Evolutionary conservation across 2,329 filamentous ascomycete species (phyloP), one percentile per base, ranked within the genome.

Genomic region (Hirsutella thompsonii): DNA sequence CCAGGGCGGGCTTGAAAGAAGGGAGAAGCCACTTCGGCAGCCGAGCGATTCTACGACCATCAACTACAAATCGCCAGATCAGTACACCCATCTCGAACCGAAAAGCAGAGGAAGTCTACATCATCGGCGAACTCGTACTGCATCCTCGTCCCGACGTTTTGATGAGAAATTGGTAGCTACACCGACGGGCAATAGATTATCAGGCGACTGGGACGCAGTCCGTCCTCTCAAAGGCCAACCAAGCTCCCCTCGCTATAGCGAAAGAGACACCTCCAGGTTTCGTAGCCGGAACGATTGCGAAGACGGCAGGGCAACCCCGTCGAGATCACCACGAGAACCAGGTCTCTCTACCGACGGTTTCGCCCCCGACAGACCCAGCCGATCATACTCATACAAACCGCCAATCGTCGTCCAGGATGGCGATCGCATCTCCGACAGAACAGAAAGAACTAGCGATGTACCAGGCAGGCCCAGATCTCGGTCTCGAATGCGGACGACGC

Each of bases 1-100:
- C 21, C 68, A 63, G 38, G 60, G 62, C 28, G 55, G 60, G 1
- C 53, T 60, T 10, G 57, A 57, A 3, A 60, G 66, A 4, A 61
- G 68, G 2, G 67, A 72, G 32, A 62, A 65, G 40, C 50, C 55
- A 0, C 69, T 69, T 39, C 59, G 62, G 44, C 51, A 46, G n/a
- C 50, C 28, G 30, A 37, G 42, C 4, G 36, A 39, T 10, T 38
- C 43, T 11, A 42, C 38, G 38, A 52, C 55, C 0, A 69, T 68
- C 39, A 58, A 62, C 47, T 47, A 45, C 21, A 55, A 47, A 28
- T 52, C 54, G n/a, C 54, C 55, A 16, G 53, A 49, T 20, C 59
- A 56, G 28, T 58, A 52, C 46, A 58, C 47, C 40, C 57, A 52
- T 32, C 49, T 47, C 37, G 53, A 53, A 32, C 53, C 43, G 14